Evolutionary conservation across 2,329 filamentous ascomycete species (phyloP).

Genomic region (Fusarium sp.): DNA sequence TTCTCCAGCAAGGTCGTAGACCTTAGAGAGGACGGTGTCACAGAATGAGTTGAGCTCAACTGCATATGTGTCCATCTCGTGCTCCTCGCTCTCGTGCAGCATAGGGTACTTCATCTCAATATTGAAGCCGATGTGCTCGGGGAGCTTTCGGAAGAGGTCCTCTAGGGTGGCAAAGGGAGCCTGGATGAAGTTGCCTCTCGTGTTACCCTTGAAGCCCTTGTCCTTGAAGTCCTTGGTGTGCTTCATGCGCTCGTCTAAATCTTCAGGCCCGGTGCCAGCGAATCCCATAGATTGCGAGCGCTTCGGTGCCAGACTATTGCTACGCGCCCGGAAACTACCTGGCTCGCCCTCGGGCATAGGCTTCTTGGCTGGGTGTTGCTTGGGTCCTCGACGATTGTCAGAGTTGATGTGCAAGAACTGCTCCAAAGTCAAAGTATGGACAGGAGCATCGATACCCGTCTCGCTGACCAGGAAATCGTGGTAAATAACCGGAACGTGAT

Average conservation of each 20-base stretch:
- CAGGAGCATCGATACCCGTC: slow-evolving; percentile 95
- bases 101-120: slow-evolving; percentile 99
- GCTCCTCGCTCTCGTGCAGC: slow-evolving; percentile 94
- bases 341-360: slow-evolving; percentile 54
- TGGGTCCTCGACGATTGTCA: slow-evolving; percentile 57
- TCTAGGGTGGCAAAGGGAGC: slow-evolving; percentile 95
- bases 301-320: slow-evolving; percentile 60
- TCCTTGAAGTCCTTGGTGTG: slow-evolving; percentile 95
- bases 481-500: slow-evolving; percentile 97
- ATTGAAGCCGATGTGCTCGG: slow-evolving; percentile 91
- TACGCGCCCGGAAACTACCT: slow-evolving; percentile 50
- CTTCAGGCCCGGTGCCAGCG: slow-evolving; percentile 57
- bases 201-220: slow-evolving; percentile 97
- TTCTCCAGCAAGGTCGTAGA: slow-evolving; percentile 86
- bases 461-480: slow-evolving; percentile 98
- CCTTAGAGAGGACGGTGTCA: slow-evolving; percentile 90
- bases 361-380: slow-evolving; percentile 25
- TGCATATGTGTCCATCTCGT: slow-evolving; percentile 96
- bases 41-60: slow-evolving; percentile 97
- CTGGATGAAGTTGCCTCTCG: slow-evolving; percentile 93
- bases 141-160: slow-evolving; percentile 90
- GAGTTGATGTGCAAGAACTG: slow-evolving; percentile 93
- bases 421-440: slow-evolving; percentile 94
- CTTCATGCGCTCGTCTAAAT: slow-evolving; percentile 88
- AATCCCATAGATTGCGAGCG: slow-evolving; percentile 71